Base-by-base conservation (phyloP, 2,329 filamentous ascomycete species). In the Botrytis elliptica region DNA sequence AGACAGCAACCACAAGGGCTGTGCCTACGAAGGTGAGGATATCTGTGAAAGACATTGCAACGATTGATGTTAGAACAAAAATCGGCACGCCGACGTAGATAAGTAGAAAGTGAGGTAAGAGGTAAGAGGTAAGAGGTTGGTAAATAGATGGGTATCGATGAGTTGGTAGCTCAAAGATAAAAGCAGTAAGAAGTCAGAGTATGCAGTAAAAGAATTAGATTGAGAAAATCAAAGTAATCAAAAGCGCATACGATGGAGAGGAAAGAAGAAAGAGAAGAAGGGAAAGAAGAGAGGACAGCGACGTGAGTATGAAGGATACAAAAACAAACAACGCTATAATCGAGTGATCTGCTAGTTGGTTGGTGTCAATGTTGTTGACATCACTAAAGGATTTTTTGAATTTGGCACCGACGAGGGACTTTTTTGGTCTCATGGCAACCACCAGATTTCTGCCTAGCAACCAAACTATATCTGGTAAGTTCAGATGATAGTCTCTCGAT, bases 121-220 rank as follows among this genome's bases (percentile, higher is more conserved):
- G 71, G 22, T 52, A 29, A 49, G 12, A n/a, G 42, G 40, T 66
- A 40, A 46, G 29, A 18, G 63, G 25, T 42, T 46, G 55, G 36
- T 44, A 60, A 18, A 16, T 16, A 49, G 9, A 25, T 36, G 16
- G 29, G 44, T 55, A 55, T 67, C 70, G n/a, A 38, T 72, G 52
- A 72, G 71, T 46, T 68, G 71, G 71, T 72, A 40, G 64, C 63
- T 60, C 63, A 64, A 72, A 68, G 63, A 72, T 40, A 18, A 68
- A 59, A 68, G 63, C n/a, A 42, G 33, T 49, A 49, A 64, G 38
- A 72, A 33, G 59, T 33, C 22, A 69, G 44, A 69, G 36, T 68
- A 68, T 29, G 36, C 40, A 59, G 65, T 69, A 49, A 59, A 55
- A 12, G n/a, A 20, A 38, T 60, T 9, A 60, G 57, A 18, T 42